Base-by-base conservation (phyloP, 2,329 filamentous ascomycete genomes). In the Aspergillus sp. region DNA sequence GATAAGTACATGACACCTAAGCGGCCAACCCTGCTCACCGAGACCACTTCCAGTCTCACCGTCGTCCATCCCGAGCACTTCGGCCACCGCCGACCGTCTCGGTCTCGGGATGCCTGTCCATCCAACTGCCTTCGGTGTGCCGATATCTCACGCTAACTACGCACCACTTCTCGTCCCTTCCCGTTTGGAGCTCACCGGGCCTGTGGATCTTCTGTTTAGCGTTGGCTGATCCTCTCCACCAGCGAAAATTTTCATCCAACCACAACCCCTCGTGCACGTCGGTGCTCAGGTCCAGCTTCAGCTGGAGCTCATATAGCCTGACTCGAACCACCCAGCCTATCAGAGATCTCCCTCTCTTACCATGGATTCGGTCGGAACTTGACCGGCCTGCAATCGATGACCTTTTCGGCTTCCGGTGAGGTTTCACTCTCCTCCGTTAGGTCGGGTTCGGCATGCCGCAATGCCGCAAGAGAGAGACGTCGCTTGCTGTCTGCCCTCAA, bases 371-470 rank as follows among this genome's bases (percentile, higher is more conserved):
- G 27, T 53, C 60, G 60, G 60, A 59, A 50, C 38, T 58, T 59
- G 47, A 41, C 60, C 60, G 60, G 39, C 32, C 54, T 51, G 47
- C 13, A 13, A 36, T 30, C 21, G 21, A 51, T 42, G 54, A 57
- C 56, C 30, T 38, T 48, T 62, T 59, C 56, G 56, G 60, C 21
- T 39, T 55, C 55, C 60, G 60, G 60, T 62, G 60, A 62, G 52
- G 25, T 50, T 39, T 52, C 56, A 50, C 41, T 44, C 21, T 10
- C 41, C 19, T 23, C 19, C 19, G 41, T 23, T 44, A n/a, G 11
- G 55, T 19, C 17, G 25, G 38, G 13, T 52, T 60, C 58, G 58
- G 58, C 58, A 60, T 60, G 58, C 58, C 58, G 47, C 32, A 32
- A n/a, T n/a, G 25, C 23, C 27, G 44, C 10, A 11, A 36, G 32